Evolutionary conservation across 2,329 filamentous ascomycete genomes (phyloP), one percentile per base, ranked within the genome.

Genomic region (Diaporthe nobilis): DNA sequence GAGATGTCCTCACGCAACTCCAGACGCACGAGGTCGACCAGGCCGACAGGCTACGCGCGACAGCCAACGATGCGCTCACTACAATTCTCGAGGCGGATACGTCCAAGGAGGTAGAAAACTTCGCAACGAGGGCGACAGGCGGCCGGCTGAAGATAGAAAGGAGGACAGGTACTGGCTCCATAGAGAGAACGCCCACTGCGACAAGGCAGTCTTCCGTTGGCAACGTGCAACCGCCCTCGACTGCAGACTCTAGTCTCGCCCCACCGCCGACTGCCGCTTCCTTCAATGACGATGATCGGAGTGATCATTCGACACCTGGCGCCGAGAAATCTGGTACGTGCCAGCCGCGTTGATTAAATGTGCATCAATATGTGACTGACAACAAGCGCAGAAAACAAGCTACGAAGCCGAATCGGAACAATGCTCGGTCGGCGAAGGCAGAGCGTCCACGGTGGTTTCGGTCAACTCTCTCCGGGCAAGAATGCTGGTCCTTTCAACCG

Each of bases 11-110:
- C 76, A 98, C 97, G 0, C 96, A 98, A 81, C 94, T 96, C 80
- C 93, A 98, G 84, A 99, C 97, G 0, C 94, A 98, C 82, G 96
- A 98, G 83, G 91, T 95, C 39, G 97, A 99, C 82, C 92, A 94
- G 79, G 92, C 96, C 22, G 94, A 98, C 83, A 91, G 94, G 75
- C 92, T 90, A 77, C 92, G 95, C 77, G 87, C 91, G 76, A 92
- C 93, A 17, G 92, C 95, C 37, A 95, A 97, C 82, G 92, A 93
- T 77, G 95, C 95, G 37, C 86, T 99, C 75, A 95, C 95, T 79
- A 89, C 93, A 12, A 89, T 98, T 79, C 88, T 99, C 70, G 97
- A 98, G 82, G 92, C 98, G 57, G 93, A 95, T 82, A 98, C 96
- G 0, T 91, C 92, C 25, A 94, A 94, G 81, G 97, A 99, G 86